Percentiles rank a stretch among this genome's conserved stretches.
Conservation (phyloP, 768 basidiomycete species). For the Suillus placidus region DNA sequence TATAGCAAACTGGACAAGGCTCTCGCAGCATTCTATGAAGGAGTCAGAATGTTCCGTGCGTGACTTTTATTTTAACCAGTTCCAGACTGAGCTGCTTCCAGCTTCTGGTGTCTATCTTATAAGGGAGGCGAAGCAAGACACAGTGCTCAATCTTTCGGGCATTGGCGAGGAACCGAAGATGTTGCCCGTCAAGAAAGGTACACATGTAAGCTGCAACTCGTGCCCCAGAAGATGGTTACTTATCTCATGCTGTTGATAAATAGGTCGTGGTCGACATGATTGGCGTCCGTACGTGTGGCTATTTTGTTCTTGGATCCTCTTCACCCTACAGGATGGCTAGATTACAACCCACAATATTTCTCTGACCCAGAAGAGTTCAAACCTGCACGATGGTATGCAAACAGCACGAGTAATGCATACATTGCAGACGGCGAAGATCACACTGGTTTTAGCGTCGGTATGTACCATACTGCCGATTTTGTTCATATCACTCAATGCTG, state of each 20-base stretch:
- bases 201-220: constrained; percentile 16
- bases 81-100: constrained; percentile 11
- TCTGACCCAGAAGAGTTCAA: constrained; percentile 39
- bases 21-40: constrained; percentile 35
- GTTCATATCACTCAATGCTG: constrained; percentile 2
- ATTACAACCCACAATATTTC: constrained; percentile 40
- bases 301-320: neutral
- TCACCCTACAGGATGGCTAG: constrained; percentile 30
- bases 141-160: constrained; percentile 22
- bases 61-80: neutral
- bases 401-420: constrained; percentile 11
- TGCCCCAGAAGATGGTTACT: neutral
- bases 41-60: constrained; percentile 38
- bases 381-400: constrained; percentile 41
- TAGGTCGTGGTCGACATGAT: constrained; percentile 34
- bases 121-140: constrained; percentile 33
- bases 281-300: constrained; percentile 28
- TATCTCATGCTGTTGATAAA: neutral
- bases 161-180: constrained; percentile 18
- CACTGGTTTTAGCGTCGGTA: constrained; percentile 30
- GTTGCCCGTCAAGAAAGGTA: constrained; percentile 27
- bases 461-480: neutral
- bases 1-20: constrained; percentile 33
- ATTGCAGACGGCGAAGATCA: constrained; percentile 21
- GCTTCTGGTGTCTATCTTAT: constrained; percentile 34